Percentiles rank a stretch among this genome's conserved stretches.
Conservation (phyloP, 306 rosid species). For the Acacia confusa region DNA sequence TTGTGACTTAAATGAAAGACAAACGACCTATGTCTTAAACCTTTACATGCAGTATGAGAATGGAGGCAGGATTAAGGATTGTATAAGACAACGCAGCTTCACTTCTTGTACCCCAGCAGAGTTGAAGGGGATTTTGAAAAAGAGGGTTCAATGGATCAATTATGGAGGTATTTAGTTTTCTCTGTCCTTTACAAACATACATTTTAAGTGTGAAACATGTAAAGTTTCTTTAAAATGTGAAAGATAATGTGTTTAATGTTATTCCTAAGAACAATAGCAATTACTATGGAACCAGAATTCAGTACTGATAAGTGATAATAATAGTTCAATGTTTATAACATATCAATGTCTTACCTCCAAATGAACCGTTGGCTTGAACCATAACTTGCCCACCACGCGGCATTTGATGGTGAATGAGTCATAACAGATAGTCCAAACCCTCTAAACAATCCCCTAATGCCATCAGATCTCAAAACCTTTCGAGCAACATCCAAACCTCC, state of each 20-base stretch:
- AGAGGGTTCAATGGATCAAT: not conserved
- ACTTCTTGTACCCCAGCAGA: not conserved
- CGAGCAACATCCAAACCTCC: constrained; percentile 94
- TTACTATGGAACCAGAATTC: not conserved
- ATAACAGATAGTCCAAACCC: constrained; percentile 90
- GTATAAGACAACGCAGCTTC: not conserved
- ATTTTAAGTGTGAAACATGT: not conserved
- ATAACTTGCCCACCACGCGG: constrained; percentile 99
- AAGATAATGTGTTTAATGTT: not conserved
- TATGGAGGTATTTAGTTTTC: not conserved
- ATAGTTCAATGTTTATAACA: constrained; percentile 17
- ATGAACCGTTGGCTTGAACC: constrained; percentile 94
- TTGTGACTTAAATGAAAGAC: not conserved
- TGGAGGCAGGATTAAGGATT: not conserved
- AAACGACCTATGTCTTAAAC: constrained; percentile 19
- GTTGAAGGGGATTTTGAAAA: not conserved
- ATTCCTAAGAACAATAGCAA: not conserved
- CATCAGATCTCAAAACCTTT: constrained; percentile 62
- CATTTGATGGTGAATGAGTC: constrained; percentile 94
- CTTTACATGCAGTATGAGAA: not conserved
- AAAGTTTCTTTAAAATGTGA: not conserved
- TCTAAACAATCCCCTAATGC: constrained; percentile 82
- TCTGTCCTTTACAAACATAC: not conserved
- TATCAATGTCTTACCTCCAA: constrained; percentile 80
- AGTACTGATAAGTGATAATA: not conserved